Evolutionary conservation across 2,329 filamentous ascomycete species (phyloP).

Genomic region (Cladophialophora psammophila): DNA sequence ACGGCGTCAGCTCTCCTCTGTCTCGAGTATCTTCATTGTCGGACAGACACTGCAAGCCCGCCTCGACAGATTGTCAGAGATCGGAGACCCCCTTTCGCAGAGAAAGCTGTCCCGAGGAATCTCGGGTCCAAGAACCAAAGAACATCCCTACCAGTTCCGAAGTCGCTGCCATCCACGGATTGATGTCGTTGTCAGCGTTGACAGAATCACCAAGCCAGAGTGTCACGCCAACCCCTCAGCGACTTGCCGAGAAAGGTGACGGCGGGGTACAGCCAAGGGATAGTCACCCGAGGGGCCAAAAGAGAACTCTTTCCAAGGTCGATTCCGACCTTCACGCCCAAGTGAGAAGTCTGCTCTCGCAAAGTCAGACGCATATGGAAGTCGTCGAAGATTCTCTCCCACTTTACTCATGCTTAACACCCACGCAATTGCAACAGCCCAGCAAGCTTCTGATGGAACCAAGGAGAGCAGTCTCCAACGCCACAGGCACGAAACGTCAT

Average conservation of each 20-base stretch:
- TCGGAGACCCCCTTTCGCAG: slow-evolving; percentile 7
- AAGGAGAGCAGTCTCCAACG: slow-evolving; percentile 27
- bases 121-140: slow-evolving; percentile 1
- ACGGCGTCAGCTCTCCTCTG: slow-evolving; percentile 26
- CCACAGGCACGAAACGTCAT: slow-evolving; percentile 31
- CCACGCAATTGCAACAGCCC: slow-evolving; percentile 28
- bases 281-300: slow-evolving; percentile 30
- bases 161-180: slow-evolving; percentile 27
- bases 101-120: slow-evolving; percentile 27
- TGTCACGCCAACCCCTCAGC: slow-evolving; percentile 33
- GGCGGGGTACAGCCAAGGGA: slow-evolving; percentile 1
- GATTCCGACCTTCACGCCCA: slow-evolving; percentile 29
- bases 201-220: slow-evolving; percentile 34
- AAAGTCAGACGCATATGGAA: slow-evolving; percentile 13
- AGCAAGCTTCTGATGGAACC: slow-evolving; percentile 25
- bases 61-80: neutral
- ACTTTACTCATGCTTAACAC: slow-evolving; percentile 20
- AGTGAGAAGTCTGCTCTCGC: slow-evolving; percentile 21
- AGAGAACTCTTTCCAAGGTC: slow-evolving; percentile 34
- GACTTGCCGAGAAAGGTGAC: slow-evolving; percentile 13
- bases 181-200: slow-evolving; percentile 32
- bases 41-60: slow-evolving; percentile 9
- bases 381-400: slow-evolving; percentile 27
- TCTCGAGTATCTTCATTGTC: slow-evolving; percentile 24
- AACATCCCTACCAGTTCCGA: slow-evolving; percentile 24